Evolutionary conservation across 306 rosid genomes (phyloP).

Genomic region (Fragaria iinumae): DNA sequence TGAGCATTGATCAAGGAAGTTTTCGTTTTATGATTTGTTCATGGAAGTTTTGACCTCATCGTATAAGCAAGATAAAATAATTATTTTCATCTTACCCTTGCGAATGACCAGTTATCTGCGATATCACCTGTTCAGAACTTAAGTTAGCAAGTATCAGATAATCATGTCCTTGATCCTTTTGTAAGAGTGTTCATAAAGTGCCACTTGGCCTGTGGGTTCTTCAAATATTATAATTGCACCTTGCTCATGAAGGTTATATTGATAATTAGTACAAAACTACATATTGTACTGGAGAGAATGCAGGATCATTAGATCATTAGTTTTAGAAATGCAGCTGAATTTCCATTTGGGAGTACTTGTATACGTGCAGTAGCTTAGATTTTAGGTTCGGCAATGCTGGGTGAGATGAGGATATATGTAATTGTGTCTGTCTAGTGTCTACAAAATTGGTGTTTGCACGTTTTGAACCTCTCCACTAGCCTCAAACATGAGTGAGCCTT

Average conservation of each 20-base stretch:
- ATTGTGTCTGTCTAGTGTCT: not conserved
- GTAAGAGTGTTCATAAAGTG: not conserved
- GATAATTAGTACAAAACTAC: not conserved
- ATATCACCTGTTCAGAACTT: not conserved
- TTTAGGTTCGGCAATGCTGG: not conserved
- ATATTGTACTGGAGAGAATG: not conserved
- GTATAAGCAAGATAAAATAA: not conserved
- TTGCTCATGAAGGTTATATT: not conserved
- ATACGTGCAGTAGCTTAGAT: not conserved
- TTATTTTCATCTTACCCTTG: not conserved
- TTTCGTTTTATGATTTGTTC: not conserved
- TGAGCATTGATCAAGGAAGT: not conserved
- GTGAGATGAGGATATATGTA: not conserved
- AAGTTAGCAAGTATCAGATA: not conserved
- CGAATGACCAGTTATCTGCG: not conserved
- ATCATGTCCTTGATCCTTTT: not conserved
- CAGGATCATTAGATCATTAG: not conserved
- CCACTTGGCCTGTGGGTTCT: not conserved
- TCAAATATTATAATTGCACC: not conserved
- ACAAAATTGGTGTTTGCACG: not conserved
- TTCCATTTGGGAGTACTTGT: not conserved
- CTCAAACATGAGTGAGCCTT: not conserved
- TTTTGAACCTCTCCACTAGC: not conserved
- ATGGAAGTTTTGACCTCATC: not conserved
- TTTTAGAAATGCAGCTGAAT: not conserved